These are phyloP conservation scores for Alternaria arbusti DNA, from an alignment of 2,329 filamentous ascomycete species.

Conservation along the genomic window DNA sequence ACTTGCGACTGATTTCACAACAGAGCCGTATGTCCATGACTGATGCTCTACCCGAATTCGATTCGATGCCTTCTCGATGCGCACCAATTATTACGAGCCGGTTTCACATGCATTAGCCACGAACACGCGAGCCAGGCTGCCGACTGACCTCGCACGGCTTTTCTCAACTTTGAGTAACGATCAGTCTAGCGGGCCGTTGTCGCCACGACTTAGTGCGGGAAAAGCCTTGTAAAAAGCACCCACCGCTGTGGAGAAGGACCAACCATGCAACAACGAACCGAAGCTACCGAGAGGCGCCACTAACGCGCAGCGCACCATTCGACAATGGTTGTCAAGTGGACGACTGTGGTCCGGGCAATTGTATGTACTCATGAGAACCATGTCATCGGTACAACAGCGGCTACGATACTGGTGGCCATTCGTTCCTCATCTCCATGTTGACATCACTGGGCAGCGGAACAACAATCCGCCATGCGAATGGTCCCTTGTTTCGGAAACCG, in stretches of 20 bases:
- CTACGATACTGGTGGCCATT: neutral
- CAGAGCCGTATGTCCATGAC: neutral
- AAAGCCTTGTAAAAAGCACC: conserved; percentile 24
- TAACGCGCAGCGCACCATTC: conserved; percentile 9
- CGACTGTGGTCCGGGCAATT: conserved; percentile 10
- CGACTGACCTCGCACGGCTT: conserved; percentile 17
- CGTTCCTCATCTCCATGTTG: neutral
- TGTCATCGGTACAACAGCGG: conserved; percentile 16
- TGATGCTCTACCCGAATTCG: neutral
- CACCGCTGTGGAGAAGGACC: conserved; percentile 6
- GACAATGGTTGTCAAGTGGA: conserved; percentile 11
- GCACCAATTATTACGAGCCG: conserved; percentile 2
- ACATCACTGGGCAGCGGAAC: conserved; percentile 16
- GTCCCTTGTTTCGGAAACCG: conserved; percentile 10
- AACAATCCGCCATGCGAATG: conserved; percentile 6
- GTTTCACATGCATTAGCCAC: conserved; percentile 14
- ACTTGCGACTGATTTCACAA: neutral
- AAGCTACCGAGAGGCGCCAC: conserved; percentile 11
- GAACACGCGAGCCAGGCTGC: conserved; percentile 17
- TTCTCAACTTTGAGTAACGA: conserved; percentile 13
- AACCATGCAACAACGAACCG: conserved; percentile 7
- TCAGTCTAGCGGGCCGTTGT: conserved; percentile 33
- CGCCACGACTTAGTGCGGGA: conserved; percentile 26
- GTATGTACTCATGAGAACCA: conserved; percentile 8
- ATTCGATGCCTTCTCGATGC: conserved; percentile 6